Percentiles rank a stretch among this genome's conserved stretches.
Evolutionary conservation across 1,284 basidiomycete genomes (phyloP).

Genomic region (Moesziomyces aphidis): DNA sequence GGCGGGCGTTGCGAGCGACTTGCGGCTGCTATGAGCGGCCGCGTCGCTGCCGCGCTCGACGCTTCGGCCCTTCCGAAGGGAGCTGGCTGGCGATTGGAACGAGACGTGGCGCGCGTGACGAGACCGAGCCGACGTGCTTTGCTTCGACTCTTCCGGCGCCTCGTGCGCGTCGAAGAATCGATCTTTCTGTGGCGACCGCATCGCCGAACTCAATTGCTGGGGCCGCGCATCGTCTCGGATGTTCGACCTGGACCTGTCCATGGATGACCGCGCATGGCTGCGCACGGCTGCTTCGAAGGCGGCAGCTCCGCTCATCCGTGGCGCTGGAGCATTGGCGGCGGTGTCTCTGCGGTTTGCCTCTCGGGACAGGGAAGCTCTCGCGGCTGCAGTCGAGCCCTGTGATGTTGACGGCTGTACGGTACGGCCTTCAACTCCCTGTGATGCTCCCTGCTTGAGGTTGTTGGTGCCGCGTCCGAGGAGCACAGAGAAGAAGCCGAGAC

Average conservation of each 20-base stretch:
- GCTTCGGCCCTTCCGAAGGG: constrained; percentile 19
- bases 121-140: not conserved
- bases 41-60: constrained; percentile 1
- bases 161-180: constrained; percentile 12
- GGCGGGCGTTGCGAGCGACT: constrained; percentile 13
- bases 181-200: constrained; percentile 2
- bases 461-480: constrained; percentile 26
- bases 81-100: constrained; percentile 27
- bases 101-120: constrained; percentile 16
- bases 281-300: constrained; percentile 8
- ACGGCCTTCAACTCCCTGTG: not conserved
- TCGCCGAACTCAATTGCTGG: constrained; percentile 8
- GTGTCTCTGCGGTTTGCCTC: constrained; percentile 1
- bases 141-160: not conserved
- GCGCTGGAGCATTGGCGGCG: constrained; percentile 1
- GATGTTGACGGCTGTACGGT: not conserved
- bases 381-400: not conserved
- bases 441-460: not conserved
- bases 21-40: constrained; percentile 18
- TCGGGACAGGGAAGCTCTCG: constrained; percentile 9
- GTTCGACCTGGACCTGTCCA: not conserved
- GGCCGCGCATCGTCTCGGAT: not conserved
- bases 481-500: constrained; percentile 37
- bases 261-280: not conserved
- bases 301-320: not conserved